These are phyloP conservation scores for Puccinia hordei DNA, from an alignment of 1,284 basidiomycete species.

Conservation along the genomic window DNA sequence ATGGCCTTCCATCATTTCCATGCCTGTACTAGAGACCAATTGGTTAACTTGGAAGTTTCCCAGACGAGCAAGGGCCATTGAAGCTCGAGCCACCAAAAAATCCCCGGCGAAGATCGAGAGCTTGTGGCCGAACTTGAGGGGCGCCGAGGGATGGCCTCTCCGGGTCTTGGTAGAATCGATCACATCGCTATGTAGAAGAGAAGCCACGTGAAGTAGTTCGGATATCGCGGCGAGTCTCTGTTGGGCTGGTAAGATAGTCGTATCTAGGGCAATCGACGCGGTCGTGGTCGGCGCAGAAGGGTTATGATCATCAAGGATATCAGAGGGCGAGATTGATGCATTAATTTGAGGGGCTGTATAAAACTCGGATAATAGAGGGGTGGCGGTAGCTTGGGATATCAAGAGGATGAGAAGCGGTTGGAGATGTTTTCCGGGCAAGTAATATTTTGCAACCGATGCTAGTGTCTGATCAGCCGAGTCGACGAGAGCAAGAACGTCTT, in stretches of 20 bases:
- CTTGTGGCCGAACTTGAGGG: no score
- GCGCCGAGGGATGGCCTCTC: no score
- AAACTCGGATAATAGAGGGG: not conserved
- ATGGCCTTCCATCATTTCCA: no score
- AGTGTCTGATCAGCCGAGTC: conserved; percentile 86
- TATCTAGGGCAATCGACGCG: not conserved
- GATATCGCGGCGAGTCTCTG: conserved; percentile 89
- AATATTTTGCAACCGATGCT: conserved; percentile 85
- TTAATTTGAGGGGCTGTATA: not conserved
- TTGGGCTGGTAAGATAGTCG: conserved; percentile 74
- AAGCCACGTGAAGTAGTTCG: conserved; percentile 98
- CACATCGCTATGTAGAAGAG: conserved; percentile 93
- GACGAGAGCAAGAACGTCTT: conserved; percentile 75
- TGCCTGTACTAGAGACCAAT: no score
- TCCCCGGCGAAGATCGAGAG: no score
- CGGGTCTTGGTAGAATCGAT: conserved; percentile 79
- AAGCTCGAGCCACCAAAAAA: no score
- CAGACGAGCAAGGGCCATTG: no score
- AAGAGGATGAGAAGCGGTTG: conserved; percentile 87
- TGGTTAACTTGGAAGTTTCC: no score
- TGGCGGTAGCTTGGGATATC: conserved; percentile 85
- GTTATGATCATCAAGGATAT: no score
- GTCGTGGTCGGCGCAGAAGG: no score
- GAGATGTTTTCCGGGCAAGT: conserved; percentile 87
- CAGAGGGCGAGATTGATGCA: no score